Evolutionary conservation across 768 basidiomycete species (phyloP), one percentile per base, ranked within the genome.

Genomic region (Pleurotus platypus): DNA sequence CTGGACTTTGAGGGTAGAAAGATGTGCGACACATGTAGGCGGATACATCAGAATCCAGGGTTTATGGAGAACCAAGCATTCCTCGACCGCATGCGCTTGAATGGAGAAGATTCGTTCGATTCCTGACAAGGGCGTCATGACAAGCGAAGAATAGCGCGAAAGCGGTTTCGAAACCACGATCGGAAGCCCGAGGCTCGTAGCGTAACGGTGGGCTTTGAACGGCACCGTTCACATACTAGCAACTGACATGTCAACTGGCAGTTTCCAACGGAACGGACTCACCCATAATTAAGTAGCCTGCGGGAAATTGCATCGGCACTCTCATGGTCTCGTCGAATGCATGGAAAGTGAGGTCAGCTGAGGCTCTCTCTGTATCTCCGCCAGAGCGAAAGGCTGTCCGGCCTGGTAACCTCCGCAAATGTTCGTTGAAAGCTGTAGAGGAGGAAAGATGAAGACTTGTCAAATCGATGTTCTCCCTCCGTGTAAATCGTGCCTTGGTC

Each of bases 221-320:
- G 46, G 46, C 46, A 18, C 15, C 42, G 9, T 15, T 24, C 22
- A 26, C 13, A 20, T 18, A 15, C 24, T 20, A 26, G 24, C 8
- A 48, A 45, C 20, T 24, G 13, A 48, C 46, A 48, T 48, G 42
- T 18, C 42, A 45, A 45, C 20, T 39, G 51, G 49, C n/a, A n/a
- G 20, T 16, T 20, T 16, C 22, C 38, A 16, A 24, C 51, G 39
- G 51, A 39, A 54, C 37, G 26, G 18, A 22, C 39, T 39, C 18
- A 39, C 39, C 39, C 37, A 54, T 40, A 54, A 54, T 54, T 39
- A 54, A 54, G 42, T 26, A 8, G 51, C 35, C 12, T 27, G 16
- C 42, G 37, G 39, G 38, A 54, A 24, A 15, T 27, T n/a, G 38
- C 49, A 18, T 15, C 15, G 51, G 35, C n/a, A 42, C 18, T n/a